phyloP scores from a whole-genome alignment of 768 basidiomycete genomes.

The Kwoniella shandongensis region DNA sequence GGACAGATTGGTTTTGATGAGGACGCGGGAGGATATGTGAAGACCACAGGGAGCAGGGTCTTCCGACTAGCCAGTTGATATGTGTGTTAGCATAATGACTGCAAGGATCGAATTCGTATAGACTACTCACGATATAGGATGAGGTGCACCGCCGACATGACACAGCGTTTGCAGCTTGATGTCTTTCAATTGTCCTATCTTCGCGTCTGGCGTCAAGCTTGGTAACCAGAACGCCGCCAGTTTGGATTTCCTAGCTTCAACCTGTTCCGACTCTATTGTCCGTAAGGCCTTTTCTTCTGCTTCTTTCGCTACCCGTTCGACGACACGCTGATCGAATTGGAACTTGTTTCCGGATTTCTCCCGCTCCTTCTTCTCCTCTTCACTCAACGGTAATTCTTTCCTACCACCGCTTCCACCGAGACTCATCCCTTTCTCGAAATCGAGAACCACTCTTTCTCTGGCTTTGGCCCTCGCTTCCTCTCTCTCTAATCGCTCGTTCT shows the following conservation, averaged over 20 bases:
- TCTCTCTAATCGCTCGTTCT: conserved; percentile 78
- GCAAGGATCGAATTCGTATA: background rate
- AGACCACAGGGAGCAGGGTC: conserved; percentile 75
- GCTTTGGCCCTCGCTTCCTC: conserved; percentile 69
- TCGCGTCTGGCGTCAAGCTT: conserved; percentile 79
- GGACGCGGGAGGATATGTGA: conserved; percentile 58
- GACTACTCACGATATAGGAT: conserved; percentile 69
- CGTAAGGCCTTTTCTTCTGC: conserved; percentile 85
- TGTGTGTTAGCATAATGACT: background rate
- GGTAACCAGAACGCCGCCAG: conserved; percentile 98
- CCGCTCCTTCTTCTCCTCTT: conserved; percentile 51
- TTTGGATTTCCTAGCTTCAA: conserved; percentile 78
- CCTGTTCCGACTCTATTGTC: conserved; percentile 74
- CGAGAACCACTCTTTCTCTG: conserved; percentile 79
- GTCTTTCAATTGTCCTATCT: conserved; percentile 67
- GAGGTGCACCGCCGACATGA: conserved; percentile 73
- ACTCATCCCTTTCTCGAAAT: conserved; percentile 82
- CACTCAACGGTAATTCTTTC: conserved; percentile 9
- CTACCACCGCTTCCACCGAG: conserved; percentile 58
- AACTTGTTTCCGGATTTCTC: conserved; percentile 70
- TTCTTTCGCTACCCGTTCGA: conserved; percentile 77
- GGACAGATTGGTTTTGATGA: conserved; percentile 45
- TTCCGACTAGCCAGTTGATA: conserved; percentile 64
- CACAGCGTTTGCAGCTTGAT: conserved; percentile 87
- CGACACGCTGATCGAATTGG: conserved; percentile 77